These are phyloP conservation scores for Epichloe amarillans DNA, from an alignment of 2,329 filamentous ascomycete genomes.

Conservation along the genomic window DNA sequence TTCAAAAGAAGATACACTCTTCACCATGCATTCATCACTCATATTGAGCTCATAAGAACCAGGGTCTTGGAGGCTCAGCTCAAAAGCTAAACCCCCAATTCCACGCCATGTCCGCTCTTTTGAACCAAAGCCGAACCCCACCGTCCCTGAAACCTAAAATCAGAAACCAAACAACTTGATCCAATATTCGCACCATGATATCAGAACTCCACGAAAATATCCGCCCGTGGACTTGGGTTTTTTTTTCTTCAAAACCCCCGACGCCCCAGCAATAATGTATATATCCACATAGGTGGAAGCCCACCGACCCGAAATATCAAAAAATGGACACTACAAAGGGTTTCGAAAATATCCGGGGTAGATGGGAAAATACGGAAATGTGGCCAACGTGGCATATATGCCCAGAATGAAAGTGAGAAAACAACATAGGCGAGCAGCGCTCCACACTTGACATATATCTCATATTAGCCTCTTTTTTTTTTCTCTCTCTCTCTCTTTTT, in stretches of 20 bases:
- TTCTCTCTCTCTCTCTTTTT: no score
- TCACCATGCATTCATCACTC: not conserved
- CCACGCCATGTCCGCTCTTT: not conserved
- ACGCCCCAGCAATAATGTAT: constrained; percentile 8
- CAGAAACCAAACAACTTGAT: not conserved
- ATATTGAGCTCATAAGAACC: no score
- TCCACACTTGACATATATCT: not conserved
- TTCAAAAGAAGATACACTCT: not conserved
- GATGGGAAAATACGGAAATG: no score
- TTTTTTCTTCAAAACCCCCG: not conserved
- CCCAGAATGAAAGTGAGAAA: no score
- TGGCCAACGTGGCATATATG: no score
- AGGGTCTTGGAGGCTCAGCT: not conserved
- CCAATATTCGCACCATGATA: not conserved
- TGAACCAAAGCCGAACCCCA: not conserved
- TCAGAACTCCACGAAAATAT: not conserved
- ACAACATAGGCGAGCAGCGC: not conserved
- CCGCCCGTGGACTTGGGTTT: not conserved
- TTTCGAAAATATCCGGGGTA: no score
- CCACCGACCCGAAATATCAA: not conserved
- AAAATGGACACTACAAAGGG: no score
- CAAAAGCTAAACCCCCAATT: not conserved
- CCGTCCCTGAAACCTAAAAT: not conserved
- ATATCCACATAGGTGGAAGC: constrained; percentile 1
- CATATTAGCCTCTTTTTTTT: no score